phyloP scores from a whole-genome alignment of 2,329 filamentous ascomycete species.

The Colletotrichum sp. region DNA sequence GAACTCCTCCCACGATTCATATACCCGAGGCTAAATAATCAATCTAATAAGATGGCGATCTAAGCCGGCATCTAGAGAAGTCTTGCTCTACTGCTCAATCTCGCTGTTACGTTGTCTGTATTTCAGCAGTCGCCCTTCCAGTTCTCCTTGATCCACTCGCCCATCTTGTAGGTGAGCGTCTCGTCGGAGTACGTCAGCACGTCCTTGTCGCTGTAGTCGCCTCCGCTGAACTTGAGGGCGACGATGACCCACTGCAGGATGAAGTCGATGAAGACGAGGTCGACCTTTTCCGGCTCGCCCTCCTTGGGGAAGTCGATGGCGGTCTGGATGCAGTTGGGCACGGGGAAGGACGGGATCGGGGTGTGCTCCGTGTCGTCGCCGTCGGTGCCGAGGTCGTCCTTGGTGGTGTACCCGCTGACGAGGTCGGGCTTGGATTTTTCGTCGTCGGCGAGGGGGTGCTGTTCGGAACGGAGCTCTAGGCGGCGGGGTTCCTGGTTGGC shows the following conservation, averaged over 20 bases:
- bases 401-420: slow-evolving; percentile 81
- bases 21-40: not conserved
- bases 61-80: not conserved
- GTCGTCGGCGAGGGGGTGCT: slow-evolving; percentile 35
- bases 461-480: slow-evolving; percentile 36
- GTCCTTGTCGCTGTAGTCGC: slow-evolving; percentile 52
- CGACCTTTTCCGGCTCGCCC: slow-evolving; percentile 73
- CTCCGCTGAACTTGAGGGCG: slow-evolving; percentile 69
- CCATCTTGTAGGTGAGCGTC: slow-evolving; percentile 61
- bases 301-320: slow-evolving; percentile 64
- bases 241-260: slow-evolving; percentile 81
- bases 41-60: not conserved
- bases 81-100: not conserved
- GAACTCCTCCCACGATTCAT: not conserved
- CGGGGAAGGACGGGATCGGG: slow-evolving; percentile 73
- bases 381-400: slow-evolving; percentile 80
- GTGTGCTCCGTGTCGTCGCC: slow-evolving; percentile 91
- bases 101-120: not conserved
- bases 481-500: slow-evolving; percentile 26
- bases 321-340: slow-evolving; percentile 85
- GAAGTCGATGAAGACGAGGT: slow-evolving; percentile 92
- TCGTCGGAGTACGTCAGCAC: slow-evolving; percentile 58
- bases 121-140: slow-evolving; percentile 57
- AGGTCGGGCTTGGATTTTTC: slow-evolving; percentile 45
- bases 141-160: slow-evolving; percentile 63